Percentiles rank a stretch among this genome's conserved stretches.
These are phyloP conservation scores for Trichophyton benhamiae DNA, from an alignment of 2,329 filamentous ascomycete genomes.

Conservation along the genomic window DNA sequence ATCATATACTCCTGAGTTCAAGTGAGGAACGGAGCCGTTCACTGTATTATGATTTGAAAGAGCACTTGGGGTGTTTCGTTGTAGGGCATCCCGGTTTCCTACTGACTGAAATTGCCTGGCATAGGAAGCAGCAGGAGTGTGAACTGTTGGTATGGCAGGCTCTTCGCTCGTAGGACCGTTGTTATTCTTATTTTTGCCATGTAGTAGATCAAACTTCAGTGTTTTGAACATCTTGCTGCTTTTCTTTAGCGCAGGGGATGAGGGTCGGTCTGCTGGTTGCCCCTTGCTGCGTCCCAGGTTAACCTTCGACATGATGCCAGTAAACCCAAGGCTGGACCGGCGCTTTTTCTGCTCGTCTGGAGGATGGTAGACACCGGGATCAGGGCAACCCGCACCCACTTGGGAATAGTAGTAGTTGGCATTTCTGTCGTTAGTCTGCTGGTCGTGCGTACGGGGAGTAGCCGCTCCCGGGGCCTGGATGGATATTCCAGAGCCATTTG, in stretches of 20 bases:
- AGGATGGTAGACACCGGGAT: not conserved
- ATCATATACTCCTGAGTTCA: not conserved
- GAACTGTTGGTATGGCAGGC: not conserved
- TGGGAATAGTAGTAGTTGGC: not conserved
- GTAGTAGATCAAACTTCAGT: not conserved
- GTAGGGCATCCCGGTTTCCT: not conserved
- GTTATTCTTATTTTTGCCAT: not conserved
- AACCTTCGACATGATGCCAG: constrained; percentile 1
- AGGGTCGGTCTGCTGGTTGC: not conserved
- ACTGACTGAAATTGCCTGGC: not conserved
- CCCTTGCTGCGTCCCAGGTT: not conserved
- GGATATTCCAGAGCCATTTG: not conserved
- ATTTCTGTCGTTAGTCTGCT: not conserved
- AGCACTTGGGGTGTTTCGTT: not conserved
- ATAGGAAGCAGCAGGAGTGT: not conserved
- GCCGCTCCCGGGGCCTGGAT: not conserved
- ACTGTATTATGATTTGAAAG: not conserved
- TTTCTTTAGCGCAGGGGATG: not conserved
- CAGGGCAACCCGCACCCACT: not conserved
- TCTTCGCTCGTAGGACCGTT: not conserved
- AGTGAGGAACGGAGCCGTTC: not conserved
- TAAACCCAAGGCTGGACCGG: not conserved
- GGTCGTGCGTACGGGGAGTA: not conserved
- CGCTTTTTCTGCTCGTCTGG: constrained; percentile 1
- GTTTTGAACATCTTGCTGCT: not conserved